phyloP scores from a whole-genome alignment of 108 stramenopile genomes.

The Fragilaria crotonensis region DNA sequence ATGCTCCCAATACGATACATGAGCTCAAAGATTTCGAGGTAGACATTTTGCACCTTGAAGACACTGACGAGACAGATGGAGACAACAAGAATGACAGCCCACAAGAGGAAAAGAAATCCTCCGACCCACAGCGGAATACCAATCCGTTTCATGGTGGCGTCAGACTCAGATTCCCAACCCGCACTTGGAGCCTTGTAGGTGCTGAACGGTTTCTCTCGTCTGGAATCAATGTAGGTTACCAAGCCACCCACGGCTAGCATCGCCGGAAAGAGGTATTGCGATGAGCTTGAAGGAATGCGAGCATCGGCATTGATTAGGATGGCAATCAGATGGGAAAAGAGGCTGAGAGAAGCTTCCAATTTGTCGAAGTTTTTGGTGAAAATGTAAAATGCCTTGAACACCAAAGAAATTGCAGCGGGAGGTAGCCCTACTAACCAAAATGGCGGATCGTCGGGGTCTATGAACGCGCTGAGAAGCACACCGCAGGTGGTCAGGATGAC shows the following conservation, averaged over 20 bases:
- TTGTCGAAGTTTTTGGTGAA: conserved; percentile 16
- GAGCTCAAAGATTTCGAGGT: conserved; percentile 58
- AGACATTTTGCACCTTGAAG: conserved; percentile 16
- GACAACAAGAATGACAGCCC: conserved; percentile 23
- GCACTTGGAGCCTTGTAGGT: conserved; percentile 19
- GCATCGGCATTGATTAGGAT: conserved; percentile 84
- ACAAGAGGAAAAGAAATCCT: conserved; percentile 22
- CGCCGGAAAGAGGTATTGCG: conserved; percentile 24
- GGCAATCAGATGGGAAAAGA: conserved; percentile 39
- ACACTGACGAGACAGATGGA: conserved; percentile 20
- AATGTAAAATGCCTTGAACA: conserved; percentile 56
- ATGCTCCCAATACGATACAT: conserved; percentile 56
- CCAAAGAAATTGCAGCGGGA: conserved; percentile 50
- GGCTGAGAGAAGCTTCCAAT: conserved; percentile 13
- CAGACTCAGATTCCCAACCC: conserved; percentile 28
- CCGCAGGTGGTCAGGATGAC: conserved; percentile 35
- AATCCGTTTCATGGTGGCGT: conserved; percentile 16
- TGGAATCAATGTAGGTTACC: not conserved
- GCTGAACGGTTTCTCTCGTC: conserved; percentile 1
- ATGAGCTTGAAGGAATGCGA: conserved; percentile 40
- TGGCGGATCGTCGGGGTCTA: conserved; percentile 47
- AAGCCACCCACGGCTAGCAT: conserved; percentile 54
- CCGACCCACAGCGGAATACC: conserved; percentile 36
- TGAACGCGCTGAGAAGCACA: conserved; percentile 24
- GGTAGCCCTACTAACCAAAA: conserved; percentile 48